Conservation (phyloP, 495 filamentous ascomycete species). For the Letharia lupina region DNA sequence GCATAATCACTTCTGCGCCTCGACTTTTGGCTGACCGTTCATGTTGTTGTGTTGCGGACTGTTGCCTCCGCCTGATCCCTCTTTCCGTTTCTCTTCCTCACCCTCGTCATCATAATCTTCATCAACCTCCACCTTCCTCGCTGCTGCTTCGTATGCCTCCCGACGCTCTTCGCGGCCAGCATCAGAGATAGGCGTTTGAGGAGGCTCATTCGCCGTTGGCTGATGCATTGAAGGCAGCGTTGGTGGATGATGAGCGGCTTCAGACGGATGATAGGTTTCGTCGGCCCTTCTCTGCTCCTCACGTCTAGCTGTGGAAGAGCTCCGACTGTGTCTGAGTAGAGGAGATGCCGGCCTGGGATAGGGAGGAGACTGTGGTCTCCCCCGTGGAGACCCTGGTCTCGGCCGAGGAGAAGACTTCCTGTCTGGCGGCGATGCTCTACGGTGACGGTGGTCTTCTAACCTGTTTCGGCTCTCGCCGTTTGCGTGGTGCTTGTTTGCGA, state of each 20-base stretch:
- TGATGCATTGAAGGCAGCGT: conserved; percentile 61
- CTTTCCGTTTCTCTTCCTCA: conserved; percentile 72
- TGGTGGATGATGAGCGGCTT: conserved; percentile 79
- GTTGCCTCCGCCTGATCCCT: conserved; percentile 37
- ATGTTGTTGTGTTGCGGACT: conserved; percentile 31
- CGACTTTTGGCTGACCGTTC: conserved; percentile 28
- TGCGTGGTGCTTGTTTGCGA: conserved; percentile 66
- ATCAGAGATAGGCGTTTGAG: conserved; percentile 45
- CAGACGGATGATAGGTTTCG: conserved; percentile 79
- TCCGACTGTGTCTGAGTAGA: conserved; percentile 56
- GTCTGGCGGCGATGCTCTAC: conserved; percentile 59
- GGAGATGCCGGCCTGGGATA: conserved; percentile 44
- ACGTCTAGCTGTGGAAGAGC: conserved; percentile 65
- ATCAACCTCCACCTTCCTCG: conserved; percentile 93
- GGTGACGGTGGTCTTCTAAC: conserved; percentile 72
- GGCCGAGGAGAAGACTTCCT: conserved; percentile 51
- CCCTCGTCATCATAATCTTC: conserved; percentile 90
- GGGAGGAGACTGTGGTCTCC: conserved; percentile 24
- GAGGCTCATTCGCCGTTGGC: conserved; percentile 34
- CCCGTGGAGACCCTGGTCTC: conserved; percentile 19
- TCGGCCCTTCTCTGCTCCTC: conserved; percentile 63
- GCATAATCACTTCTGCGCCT: conserved; percentile 18
- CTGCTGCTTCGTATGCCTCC: conserved; percentile 67
- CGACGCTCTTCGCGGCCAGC: conserved; percentile 47
- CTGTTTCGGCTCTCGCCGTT: conserved; percentile 81